phyloP scores from a whole-genome alignment of 2,329 filamentous ascomycete genomes.

The Venturia oleaginea region DNA sequence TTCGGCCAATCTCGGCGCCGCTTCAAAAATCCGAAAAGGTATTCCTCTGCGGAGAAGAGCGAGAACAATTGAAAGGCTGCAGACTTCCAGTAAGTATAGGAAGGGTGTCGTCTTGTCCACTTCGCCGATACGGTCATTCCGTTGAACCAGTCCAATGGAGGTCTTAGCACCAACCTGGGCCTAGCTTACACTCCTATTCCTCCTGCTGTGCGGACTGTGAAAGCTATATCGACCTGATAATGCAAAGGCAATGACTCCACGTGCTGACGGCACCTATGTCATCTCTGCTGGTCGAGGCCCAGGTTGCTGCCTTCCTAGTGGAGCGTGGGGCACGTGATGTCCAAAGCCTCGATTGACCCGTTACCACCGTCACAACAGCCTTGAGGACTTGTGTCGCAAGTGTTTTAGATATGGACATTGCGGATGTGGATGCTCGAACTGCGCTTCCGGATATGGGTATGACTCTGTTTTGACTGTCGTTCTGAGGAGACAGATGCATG shows the following conservation, averaged over 20 bases:
- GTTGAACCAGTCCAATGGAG: not conserved
- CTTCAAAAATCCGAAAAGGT: not conserved
- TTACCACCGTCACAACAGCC: not conserved
- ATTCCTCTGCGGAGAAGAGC: not conserved
- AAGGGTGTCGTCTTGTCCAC: too few species aligned
- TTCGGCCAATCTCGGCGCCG: not conserved
- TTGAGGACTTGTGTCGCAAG: slow-evolving; percentile 18
- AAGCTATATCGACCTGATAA: not conserved
- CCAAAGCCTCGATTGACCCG: not conserved
- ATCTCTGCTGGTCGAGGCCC: slow-evolving; percentile 36
- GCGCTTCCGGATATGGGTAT: slow-evolving; percentile 26
- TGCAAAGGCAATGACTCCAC: slow-evolving; percentile 14
- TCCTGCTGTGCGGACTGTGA: not conserved
- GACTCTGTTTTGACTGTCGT: slow-evolving; percentile 28
- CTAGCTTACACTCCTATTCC: too few species aligned
- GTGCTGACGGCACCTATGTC: slow-evolving; percentile 33
- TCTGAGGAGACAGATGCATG: slow-evolving; percentile 23
- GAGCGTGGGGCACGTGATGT: slow-evolving; percentile 19
- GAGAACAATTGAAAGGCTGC: too few species aligned
- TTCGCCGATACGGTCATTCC: too few species aligned
- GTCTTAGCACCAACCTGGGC: too few species aligned
- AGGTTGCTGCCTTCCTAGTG: slow-evolving; percentile 29
- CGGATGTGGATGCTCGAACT: slow-evolving; percentile 23
- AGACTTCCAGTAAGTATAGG: too few species aligned
- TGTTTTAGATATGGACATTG: slow-evolving; percentile 21